Percentiles rank a stretch among this genome's conserved stretches.
Evolutionary conservation across 1,139 yeast genomes (phyloP).

Genomic region (Blastobotrys capitulatus): DNA sequence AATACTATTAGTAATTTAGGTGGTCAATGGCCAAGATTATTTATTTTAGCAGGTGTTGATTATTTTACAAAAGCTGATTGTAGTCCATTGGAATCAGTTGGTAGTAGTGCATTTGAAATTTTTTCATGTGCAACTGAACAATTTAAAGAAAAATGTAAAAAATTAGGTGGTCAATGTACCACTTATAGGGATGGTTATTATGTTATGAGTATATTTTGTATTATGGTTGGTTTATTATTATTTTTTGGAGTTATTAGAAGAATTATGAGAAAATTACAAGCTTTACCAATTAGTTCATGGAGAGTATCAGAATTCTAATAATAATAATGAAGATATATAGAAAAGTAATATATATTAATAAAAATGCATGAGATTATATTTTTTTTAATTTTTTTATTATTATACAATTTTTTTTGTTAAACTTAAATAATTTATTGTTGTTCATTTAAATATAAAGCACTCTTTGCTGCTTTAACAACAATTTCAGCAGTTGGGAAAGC

Average conservation of each 20-base stretch:
- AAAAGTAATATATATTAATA: too few relatives aligned
- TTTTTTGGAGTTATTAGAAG: slow-evolving; percentile 62
- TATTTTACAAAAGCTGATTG: slow-evolving; percentile 65
- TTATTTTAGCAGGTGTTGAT: slow-evolving; percentile 76
- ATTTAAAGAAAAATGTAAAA: slow-evolving; percentile 46
- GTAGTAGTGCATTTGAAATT: neutral
- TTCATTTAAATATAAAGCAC: slow-evolving; percentile 68
- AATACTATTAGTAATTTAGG: slow-evolving; percentile 92
- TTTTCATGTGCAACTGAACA: slow-evolving; percentile 40
- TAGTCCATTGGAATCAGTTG: slow-evolving; percentile 27
- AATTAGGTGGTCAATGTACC: slow-evolving; percentile 50
- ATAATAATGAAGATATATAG: neutral
- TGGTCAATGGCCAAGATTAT: slow-evolving; percentile 93
- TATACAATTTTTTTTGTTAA: neutral
- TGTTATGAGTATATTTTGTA: slow-evolving; percentile 67
- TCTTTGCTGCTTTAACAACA: slow-evolving; percentile 85
- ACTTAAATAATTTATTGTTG: neutral
- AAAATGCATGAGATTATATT: neutral
- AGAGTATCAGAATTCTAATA: slow-evolving; percentile 38
- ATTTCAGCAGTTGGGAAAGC: slow-evolving; percentile 97
- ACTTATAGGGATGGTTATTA: slow-evolving; percentile 76
- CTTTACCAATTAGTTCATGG: slow-evolving; percentile 65
- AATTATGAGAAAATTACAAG: slow-evolving; percentile 53
- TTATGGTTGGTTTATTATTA: slow-evolving; percentile 57
- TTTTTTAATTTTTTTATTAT: slow-evolving; percentile 2